Percentiles rank a stretch among this genome's conserved stretches.
Conservation (phyloP, 2,329 filamentous ascomycete genomes). For the Arthrobotrys conoides region DNA sequence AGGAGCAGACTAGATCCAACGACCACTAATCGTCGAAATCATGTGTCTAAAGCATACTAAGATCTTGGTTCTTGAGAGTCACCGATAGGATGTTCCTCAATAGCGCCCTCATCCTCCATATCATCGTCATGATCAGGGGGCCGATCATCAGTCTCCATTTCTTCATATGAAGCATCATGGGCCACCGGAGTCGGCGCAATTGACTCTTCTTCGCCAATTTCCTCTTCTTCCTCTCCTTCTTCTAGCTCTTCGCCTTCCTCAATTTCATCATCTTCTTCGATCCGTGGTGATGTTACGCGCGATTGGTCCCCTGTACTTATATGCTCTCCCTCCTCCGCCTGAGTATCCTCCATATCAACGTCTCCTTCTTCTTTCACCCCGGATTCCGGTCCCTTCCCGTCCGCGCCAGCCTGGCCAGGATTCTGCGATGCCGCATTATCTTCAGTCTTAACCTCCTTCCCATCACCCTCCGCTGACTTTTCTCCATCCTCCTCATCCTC, state of each 20-base stretch:
- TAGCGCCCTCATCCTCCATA: conserved; percentile 61
- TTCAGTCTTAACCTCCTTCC: conserved; percentile 34
- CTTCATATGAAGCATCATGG: conserved; percentile 46
- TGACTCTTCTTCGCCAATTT: conserved; percentile 15
- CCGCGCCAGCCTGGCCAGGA: not conserved
- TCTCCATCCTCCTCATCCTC: conserved; percentile 59
- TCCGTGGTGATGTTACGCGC: conserved; percentile 29
- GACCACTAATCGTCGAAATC: not conserved
- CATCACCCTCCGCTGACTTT: conserved; percentile 30
- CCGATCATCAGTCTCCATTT: conserved; percentile 58
- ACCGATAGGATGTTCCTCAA: conserved; percentile 23
- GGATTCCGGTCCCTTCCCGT: not conserved
- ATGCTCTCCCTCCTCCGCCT: conserved; percentile 48
- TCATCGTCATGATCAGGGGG: conserved; percentile 55
- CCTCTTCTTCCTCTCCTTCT: conserved; percentile 20
- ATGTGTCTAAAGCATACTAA: not conserved
- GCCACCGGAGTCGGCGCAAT: conserved; percentile 43
- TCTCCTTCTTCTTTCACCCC: conserved; percentile 27
- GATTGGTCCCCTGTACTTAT: conserved; percentile 44
- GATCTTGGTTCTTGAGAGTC: not conserved
- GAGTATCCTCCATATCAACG: conserved; percentile 49
- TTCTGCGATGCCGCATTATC: not conserved
- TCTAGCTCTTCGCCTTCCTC: conserved; percentile 59
- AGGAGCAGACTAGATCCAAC: not conserved
- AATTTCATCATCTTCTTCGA: conserved; percentile 51